Evolutionary conservation across 352 stramenopile genomes (phyloP), one percentile per base, ranked within the genome.

Genomic region (Phytophthora megakarya): DNA sequence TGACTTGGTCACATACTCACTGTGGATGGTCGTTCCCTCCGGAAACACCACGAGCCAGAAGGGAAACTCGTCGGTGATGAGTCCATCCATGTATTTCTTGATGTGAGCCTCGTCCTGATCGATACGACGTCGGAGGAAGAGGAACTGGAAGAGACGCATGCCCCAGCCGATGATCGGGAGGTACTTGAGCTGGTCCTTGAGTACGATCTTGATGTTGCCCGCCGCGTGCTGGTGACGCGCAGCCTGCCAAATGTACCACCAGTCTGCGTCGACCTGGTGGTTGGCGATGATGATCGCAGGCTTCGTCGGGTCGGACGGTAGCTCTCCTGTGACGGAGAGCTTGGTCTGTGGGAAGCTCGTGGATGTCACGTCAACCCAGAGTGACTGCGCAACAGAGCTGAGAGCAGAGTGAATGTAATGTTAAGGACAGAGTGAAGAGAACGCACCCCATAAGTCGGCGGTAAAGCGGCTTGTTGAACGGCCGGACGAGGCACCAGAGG

Each of bases 231-330:
- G 55, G 16, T 76, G 56, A 7, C 86, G 84, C 61, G 89, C 81
- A 25, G 90, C 81, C 63, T 95, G 84, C 84, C 92, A 97, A 43
- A 97, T 82, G 67, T 94, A 97, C 92, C 92, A 98, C 78, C 91
- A 98, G 76, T 98, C 95, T 11, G 82, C 89, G 70, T 98, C 89
- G 32, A 95, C 81, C 43, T 97, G 78, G 73, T 98, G 93, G 75
- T 98, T 98, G 8, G 78, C 86, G 23, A 98, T 86, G 60, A 98
- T 78, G 57, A 98, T 92, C 7, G 74, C 83, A 12, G 90, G 90
- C 15, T 89, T 89, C 11, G 84, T 66, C 18, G 68, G 68, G 55
- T 93, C 86, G 5, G 70, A 77, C 18, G 90, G 89, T 18, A 97
- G 57, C 48, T 97, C 86, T 7, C 86, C 86, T 54, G 84, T 96